A percentile compares a stretch with the other conserved stretches of the same genome.
phyloP scores from a whole-genome alignment of 106 monocot genomes.

The Phalaenopsis equestris region DNA sequence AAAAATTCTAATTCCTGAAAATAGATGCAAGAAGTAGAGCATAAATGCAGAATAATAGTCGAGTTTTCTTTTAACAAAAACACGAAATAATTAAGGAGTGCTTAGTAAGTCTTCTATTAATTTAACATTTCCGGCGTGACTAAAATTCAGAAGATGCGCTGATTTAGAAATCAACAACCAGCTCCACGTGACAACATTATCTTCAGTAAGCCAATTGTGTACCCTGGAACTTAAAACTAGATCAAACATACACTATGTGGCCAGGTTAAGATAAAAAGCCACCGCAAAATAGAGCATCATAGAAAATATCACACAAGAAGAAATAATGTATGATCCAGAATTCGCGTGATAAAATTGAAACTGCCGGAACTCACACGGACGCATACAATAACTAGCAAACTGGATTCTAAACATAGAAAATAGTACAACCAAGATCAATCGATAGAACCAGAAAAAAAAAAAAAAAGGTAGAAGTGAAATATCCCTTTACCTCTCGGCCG shows the following conservation, averaged over 20 bases:
- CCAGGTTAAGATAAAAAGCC: neutral
- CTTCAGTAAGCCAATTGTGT: neutral
- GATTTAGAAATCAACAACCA: neutral
- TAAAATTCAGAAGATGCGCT: neutral
- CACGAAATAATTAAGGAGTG: neutral
- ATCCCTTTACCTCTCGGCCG: slow-evolving; percentile 34
- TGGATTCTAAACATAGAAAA: neutral
- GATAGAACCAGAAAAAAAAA: neutral
- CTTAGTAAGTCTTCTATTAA: neutral
- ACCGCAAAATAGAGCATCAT: neutral
- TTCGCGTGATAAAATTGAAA: neutral
- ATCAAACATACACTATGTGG: neutral
- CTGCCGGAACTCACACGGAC: neutral
- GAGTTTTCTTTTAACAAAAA: neutral
- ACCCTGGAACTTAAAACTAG: neutral
- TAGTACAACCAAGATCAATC: neutral
- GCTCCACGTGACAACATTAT: neutral
- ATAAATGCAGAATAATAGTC: no score
- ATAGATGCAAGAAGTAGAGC: no score
- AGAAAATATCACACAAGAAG: no score
- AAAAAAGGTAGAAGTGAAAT: neutral
- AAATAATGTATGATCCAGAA: neutral
- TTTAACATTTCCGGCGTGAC: neutral
- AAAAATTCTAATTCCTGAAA: neutral
- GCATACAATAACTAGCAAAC: neutral